These are phyloP conservation scores for Purshia tridentata DNA, from an alignment of 306 rosid genomes.

Conservation along the genomic window DNA sequence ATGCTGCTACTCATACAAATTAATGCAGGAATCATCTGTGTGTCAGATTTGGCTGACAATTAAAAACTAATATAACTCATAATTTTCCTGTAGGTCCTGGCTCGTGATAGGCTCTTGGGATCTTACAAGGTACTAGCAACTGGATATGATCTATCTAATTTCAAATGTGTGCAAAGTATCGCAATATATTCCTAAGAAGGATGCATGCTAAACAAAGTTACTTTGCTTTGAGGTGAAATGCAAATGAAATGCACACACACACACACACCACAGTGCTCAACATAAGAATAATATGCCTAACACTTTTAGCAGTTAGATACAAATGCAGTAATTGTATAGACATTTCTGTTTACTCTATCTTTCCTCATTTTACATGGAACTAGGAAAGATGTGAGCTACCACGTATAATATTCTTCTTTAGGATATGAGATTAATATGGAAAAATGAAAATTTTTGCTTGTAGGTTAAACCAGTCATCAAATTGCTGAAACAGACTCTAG, in stretches of 20 bases:
- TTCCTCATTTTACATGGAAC: background rate
- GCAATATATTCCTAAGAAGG: background rate
- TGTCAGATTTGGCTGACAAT: constrained; percentile 13
- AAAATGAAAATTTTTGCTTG: constrained; percentile 24
- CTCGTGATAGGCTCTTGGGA: constrained; percentile 93
- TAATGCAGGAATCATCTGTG: constrained; percentile 8
- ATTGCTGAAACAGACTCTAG: constrained; percentile 87
- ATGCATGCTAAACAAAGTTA: constrained; percentile 1
- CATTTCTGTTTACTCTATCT: background rate
- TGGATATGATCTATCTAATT: background rate
- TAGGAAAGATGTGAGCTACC: background rate
- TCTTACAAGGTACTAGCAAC: constrained; percentile 77
- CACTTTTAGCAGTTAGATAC: background rate
- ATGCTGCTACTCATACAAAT: background rate
- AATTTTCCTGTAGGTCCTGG: constrained; percentile 61
- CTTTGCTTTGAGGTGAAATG: background rate
- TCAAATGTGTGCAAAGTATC: background rate
- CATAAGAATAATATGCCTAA: background rate
- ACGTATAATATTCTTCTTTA: background rate
- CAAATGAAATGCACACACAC: background rate
- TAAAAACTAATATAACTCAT: constrained; percentile 30
- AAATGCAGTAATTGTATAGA: background rate
- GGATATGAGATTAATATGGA: constrained; percentile 8
- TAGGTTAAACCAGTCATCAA: constrained; percentile 93
- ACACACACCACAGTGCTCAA: background rate